Evolutionary conservation across 2,329 filamentous ascomycete species (phyloP), one percentile per base, ranked within the genome.

Genomic region (Aureobasidium sp.): DNA sequence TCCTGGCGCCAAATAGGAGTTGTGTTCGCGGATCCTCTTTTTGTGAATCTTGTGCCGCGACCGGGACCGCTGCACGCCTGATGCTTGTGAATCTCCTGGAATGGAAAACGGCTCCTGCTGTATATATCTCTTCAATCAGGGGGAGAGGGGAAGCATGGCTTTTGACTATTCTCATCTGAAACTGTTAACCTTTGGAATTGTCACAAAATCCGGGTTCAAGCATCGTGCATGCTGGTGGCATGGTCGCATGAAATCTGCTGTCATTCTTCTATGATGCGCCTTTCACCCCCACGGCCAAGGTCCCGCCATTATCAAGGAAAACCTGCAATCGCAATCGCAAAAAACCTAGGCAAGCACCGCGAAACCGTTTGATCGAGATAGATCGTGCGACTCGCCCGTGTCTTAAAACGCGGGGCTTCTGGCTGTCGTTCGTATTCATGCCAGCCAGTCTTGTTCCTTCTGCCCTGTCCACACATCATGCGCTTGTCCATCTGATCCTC

Each of bases 1-100:
- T 57, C 53, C 53, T 57, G 53, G 41, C 53, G 53, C 39, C 30
- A 45, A 55, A 57, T 45, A 45, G 53, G 53, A 57, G 53, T 55
- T 14, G 37, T 44, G 39, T 27, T n/a, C 14, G 37, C 39, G 53
- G 34, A 34, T 57, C 21, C 21, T 21, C 41, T 16, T 57, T 21
- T 44, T 57, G 29, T 57, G 53, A 44, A 44, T 57, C 39, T 57
- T 45, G 53, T 44, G 53, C 41, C 53, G 53, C 45, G 29, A 57
- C 53, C 41, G n/a, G 25, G 32, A 7, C 21, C 21, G 21, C 21
- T 21, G 21, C 21, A 21, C 21, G 21, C 21, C 21, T 21, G 21
- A 21, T 21, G 21, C 21, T 21, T 21, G 21, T 6, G 27, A 54
- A 42, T 54, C 50, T 54, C 50, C 50, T 54, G 30, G 32, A 37